Evolutionary conservation across 805 yeast genomes (phyloP), one percentile per base, ranked within the genome.

Genomic region (Hanseniaspora mollemarum): DNA sequence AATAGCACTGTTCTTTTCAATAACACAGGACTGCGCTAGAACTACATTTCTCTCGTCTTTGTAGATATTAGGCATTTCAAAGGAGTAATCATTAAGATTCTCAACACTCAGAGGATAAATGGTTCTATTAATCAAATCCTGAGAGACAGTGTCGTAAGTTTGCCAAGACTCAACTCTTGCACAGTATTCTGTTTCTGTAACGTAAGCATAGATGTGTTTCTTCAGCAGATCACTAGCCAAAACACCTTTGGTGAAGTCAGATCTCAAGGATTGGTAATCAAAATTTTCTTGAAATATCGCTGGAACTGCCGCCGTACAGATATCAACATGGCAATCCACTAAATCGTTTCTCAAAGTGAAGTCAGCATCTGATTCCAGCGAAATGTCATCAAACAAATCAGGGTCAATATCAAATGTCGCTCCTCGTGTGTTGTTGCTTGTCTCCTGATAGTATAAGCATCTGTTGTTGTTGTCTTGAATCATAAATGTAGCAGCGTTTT

Each of bases 161-260:
- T 85, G 85, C 81, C 92, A 82, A 62, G 90, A 83, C 61, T 88
- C 94, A n/a, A 87, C 97, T 62, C 98, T 77, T 1, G 95, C 92
- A 26, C 95, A 95, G 61, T 87, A 88, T 53, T 83, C 81, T 49
- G 78, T 81, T 46, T 76, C 78, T 18, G 92, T 76, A 41, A 88
- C 77, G 61, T 86, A 87, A 0, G 95, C 87, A 65, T 90, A 90
- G 28, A 92, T 84, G 51, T 88, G 83, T 63, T 92, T 90, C 56
- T 87, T 88, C 58, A 92, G 71, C 58, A 92, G 74, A 66, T 92
- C 98, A 46, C 94, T 82, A 15, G 92, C 81, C 54, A 92, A 71
- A 24, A 90, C 92, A 50, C 97, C 96, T 58, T 78, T 82, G 28
- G 90, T 84, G 61, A 90, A 92, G 67, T 92, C 97, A 32, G 76